Evolutionary conservation across 164 flowering plant species (phyloP).

Genomic region (Kalanchoe fedtschenkoi): DNA sequence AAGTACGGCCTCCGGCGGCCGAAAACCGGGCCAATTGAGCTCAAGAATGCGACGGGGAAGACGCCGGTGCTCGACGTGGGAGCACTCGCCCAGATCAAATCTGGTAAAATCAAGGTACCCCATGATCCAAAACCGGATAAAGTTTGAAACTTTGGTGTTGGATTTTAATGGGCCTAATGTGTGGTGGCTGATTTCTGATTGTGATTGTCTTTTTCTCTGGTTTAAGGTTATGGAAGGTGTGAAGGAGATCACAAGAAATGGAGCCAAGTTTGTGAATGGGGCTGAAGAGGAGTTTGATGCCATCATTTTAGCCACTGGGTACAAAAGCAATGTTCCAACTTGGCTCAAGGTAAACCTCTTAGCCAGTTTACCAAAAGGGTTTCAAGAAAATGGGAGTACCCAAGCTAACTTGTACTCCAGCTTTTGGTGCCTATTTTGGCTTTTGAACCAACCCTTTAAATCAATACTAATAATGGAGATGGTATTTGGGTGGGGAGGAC

Average conservation of each 20-base stretch:
- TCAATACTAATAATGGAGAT: neutral
- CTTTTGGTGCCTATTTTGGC: neutral
- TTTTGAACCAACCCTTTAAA: neutral
- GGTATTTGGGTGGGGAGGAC: neutral
- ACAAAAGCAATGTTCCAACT: constrained; percentile 86
- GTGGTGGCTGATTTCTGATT: neutral
- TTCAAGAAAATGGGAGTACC: neutral
- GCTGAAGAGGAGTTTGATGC: constrained; percentile 77
- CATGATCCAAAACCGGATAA: neutral
- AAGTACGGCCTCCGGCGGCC: constrained; percentile 73
- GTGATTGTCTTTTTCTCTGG: neutral
- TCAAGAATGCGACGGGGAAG: constrained; percentile 81
- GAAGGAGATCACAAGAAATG: constrained; percentile 60
- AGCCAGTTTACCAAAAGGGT: neutral
- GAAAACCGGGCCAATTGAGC: constrained; percentile 92
- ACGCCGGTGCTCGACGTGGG: constrained; percentile 94
- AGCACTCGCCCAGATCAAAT: constrained; percentile 56
- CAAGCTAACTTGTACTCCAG: neutral
- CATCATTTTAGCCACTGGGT: constrained; percentile 84
- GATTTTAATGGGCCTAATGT: neutral
- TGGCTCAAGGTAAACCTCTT: constrained; percentile 76
- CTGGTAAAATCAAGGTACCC: constrained; percentile 77
- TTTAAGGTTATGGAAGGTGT: constrained; percentile 72
- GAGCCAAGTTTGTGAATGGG: constrained; percentile 73
- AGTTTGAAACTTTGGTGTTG: neutral